These are phyloP conservation scores for Cutaneotrichosporon curvatum DNA, from an alignment of 1,284 basidiomycete genomes.

Conservation along the genomic window DNA sequence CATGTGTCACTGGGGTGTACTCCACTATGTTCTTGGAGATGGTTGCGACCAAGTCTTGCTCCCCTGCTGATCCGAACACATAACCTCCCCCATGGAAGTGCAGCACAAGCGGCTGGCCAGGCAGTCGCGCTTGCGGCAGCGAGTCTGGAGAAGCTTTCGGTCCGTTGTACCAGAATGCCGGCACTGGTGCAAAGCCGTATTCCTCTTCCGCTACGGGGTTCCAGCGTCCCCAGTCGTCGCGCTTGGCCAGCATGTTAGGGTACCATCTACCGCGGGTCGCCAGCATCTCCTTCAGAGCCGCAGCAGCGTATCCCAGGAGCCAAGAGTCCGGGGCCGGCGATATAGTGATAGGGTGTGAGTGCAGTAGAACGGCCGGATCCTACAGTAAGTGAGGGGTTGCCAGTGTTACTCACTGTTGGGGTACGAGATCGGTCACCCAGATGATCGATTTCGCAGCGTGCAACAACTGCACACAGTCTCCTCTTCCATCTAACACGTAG, in stretches of 20 bases:
- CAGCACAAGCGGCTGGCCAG: constrained; percentile 34
- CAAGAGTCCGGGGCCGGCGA: constrained; percentile 24
- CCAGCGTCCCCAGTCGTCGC: neutral
- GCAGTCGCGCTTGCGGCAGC: constrained; percentile 11
- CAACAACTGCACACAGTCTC: constrained; percentile 31
- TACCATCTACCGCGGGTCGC: constrained; percentile 31
- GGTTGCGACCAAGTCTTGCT: constrained; percentile 32
- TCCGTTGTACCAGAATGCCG: constrained; percentile 39
- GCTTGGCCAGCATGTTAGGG: constrained; percentile 27
- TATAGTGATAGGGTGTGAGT: constrained; percentile 34
- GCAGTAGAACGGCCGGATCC: constrained; percentile 24
- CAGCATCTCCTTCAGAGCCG: constrained; percentile 21
- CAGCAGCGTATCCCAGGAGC: constrained; percentile 31
- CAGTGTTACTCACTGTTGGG: constrained; percentile 22
- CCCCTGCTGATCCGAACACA: constrained; percentile 37
- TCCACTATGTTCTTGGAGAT: constrained; percentile 32
- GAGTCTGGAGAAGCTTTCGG: constrained; percentile 19
- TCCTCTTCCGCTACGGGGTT: neutral
- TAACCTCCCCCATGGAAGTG: constrained; percentile 42
- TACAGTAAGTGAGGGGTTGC: constrained; percentile 1
- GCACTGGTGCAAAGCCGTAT: constrained; percentile 31
- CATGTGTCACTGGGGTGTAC: constrained; percentile 36
- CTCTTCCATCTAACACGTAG: constrained; percentile 33
- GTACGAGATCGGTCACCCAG: constrained; percentile 29
- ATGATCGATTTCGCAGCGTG: constrained; percentile 40